Conservation (phyloP, 1,284 basidiomycete genomes). For the Microbotryum scabiosae region DNA sequence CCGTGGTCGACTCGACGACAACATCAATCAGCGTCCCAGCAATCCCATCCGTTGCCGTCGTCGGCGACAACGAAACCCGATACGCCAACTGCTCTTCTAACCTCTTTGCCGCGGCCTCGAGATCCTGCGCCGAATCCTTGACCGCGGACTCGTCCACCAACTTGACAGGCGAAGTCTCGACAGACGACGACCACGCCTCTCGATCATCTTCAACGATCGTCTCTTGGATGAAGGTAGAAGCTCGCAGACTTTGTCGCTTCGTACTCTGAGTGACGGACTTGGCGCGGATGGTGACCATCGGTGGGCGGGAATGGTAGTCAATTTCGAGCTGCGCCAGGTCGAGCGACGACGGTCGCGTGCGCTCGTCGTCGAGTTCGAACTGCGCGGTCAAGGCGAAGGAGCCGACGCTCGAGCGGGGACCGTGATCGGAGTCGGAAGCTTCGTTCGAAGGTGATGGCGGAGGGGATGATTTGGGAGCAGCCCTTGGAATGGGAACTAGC, state of each 20-base stretch:
- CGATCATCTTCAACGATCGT: slow-evolving; percentile 9
- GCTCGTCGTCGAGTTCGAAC: not conserved
- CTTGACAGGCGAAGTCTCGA: not conserved
- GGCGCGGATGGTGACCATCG: not conserved
- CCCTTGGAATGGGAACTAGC: not conserved
- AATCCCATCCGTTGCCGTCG: not conserved
- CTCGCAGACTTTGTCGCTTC: slow-evolving; percentile 1
- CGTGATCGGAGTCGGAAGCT: not conserved
- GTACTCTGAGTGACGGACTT: not conserved
- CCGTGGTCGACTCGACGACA: not conserved
- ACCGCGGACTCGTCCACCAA: not conserved
- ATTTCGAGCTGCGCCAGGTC: not conserved
- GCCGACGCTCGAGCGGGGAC: not conserved
- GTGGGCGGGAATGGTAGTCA: not conserved
- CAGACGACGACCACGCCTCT: not conserved
- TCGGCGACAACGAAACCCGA: not conserved
- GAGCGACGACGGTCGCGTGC: not conserved
- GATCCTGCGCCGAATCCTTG: not conserved
- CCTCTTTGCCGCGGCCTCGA: not conserved
- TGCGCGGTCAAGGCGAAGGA: not conserved
- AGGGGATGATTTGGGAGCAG: slow-evolving; percentile 11
- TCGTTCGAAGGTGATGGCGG: slow-evolving; percentile 2
- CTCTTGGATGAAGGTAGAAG: slow-evolving; percentile 5
- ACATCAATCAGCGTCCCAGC: not conserved
- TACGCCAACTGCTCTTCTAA: not conserved